Evolutionary conservation across 768 basidiomycete genomes (phyloP), one percentile per base, ranked within the genome.

Genomic region (Naganishia kalamii): DNA sequence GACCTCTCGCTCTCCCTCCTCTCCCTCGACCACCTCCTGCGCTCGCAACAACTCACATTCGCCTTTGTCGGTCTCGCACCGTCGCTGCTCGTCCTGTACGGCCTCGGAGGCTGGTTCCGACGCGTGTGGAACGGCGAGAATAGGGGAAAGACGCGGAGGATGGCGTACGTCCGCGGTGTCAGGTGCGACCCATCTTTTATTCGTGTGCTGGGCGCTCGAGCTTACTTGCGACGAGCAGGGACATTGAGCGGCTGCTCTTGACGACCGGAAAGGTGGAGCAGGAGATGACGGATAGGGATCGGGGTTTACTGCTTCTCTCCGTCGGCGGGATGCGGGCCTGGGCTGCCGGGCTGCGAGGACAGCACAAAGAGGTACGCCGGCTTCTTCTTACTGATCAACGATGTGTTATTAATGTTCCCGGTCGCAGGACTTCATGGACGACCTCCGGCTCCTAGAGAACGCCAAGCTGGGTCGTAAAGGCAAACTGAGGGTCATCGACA

Each of bases 31-130:
- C 91, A 88, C 73, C 81, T 98, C 62, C 85, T 98, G 68, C 90
- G 88, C 70, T 93, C 90, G 0, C 92, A 96, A 78, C 90, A 94
- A 74, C 81, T 96, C 47, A 96, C 92, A 1, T 99, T 99, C 71
- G 94, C 89, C 5, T 97, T 97, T 72, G 92, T 97, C 66, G 93
- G 93, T 69, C 88, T 98, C 17, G 92, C 94, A 0, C 94, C 94
- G 10, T 87, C 88, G 0, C 79, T 97, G 52, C 84, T 87, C 4
- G 80, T 98, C 35, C 83, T 92, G 3, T 93, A 92, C 70, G 80
- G 86, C 1, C 65, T 83, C 2, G 82, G 83, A 17, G 85, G 84
- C 10, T 86, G 83, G 74, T 32, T 87, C 3, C 70, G 79, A 12
- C 77, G 78, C 0, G 63, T 88, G 0, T 85, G 84, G 79, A 78